Conservation (phyloP, 176 grass and related monocot genomes). For the Triticum turgidum region DNA sequence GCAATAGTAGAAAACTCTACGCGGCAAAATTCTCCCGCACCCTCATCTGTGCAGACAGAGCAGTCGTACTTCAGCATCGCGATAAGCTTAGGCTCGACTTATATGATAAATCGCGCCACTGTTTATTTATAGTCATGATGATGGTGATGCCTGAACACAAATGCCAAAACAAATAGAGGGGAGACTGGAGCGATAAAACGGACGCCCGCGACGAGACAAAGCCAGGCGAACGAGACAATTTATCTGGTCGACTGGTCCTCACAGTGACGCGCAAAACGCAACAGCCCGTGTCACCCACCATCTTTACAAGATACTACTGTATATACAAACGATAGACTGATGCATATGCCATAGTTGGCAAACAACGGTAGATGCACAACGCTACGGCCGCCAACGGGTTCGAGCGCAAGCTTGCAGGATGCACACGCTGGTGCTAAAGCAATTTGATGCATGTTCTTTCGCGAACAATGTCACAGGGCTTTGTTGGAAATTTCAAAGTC, state of each 20-base stretch:
- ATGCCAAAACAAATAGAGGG: not conserved
- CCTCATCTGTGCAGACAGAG: not conserved
- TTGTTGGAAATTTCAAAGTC: not conserved
- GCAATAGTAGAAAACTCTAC: not conserved
- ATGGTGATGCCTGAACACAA: not conserved
- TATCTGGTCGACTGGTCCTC: not conserved
- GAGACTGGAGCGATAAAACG: not conserved
- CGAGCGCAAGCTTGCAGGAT: too few species aligned
- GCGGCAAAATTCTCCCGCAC: not conserved
- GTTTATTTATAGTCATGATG: not conserved
- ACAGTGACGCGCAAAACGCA: slow-evolving; percentile 1
- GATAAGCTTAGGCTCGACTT: not conserved
- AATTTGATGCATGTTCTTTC: not conserved
- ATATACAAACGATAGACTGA: not conserved
- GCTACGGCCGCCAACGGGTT: not conserved
- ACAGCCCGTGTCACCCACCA: not conserved
- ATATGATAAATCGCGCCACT: not conserved
- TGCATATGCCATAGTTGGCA: not conserved
- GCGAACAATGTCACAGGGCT: too few species aligned
- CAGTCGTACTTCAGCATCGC: not conserved
- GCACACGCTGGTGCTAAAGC: too few species aligned
- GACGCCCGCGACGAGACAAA: not conserved
- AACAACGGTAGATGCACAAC: not conserved
- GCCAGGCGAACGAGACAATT: not conserved
- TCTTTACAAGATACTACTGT: not conserved